Evolutionary conservation across 2,329 filamentous ascomycete species (phyloP).

Genomic region (Fusarium veterinarium): DNA sequence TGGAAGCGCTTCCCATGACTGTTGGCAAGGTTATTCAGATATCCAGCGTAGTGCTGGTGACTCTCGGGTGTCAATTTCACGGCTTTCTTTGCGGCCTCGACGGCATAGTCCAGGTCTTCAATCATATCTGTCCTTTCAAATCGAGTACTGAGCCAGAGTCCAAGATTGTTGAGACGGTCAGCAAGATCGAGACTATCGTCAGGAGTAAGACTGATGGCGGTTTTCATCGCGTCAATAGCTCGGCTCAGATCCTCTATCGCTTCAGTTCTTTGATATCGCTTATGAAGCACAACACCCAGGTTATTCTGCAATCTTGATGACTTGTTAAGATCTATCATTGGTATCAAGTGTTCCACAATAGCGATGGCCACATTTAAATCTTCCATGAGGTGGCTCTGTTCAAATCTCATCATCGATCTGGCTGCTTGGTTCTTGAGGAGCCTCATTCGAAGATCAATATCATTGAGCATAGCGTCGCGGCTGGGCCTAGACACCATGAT

Average conservation of each 20-base stretch:
- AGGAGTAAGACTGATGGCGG: fast-evolving
- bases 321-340: fast-evolving
- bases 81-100: not conserved
- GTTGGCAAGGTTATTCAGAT: not conserved
- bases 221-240: not conserved
- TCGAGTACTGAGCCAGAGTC: not conserved
- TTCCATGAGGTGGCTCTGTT: not conserved
- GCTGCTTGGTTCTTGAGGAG: not conserved
- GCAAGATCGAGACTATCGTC: not conserved
- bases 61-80: not conserved
- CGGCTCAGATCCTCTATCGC: not conserved
- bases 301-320: not conserved
- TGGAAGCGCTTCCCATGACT: not conserved
- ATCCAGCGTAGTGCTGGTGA: not conserved
- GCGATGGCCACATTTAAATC: not conserved
- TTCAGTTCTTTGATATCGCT: not conserved
- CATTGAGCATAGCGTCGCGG: not conserved
- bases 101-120: not conserved
- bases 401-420: not conserved
- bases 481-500: not conserved
- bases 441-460: not conserved
- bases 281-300: not conserved
- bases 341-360: not conserved
- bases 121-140: not conserved
- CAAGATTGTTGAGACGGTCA: not conserved